Percentiles rank a stretch among this genome's conserved stretches.
Conservation (phyloP, 345 rosid species). For the Stellera chamaejasme region DNA sequence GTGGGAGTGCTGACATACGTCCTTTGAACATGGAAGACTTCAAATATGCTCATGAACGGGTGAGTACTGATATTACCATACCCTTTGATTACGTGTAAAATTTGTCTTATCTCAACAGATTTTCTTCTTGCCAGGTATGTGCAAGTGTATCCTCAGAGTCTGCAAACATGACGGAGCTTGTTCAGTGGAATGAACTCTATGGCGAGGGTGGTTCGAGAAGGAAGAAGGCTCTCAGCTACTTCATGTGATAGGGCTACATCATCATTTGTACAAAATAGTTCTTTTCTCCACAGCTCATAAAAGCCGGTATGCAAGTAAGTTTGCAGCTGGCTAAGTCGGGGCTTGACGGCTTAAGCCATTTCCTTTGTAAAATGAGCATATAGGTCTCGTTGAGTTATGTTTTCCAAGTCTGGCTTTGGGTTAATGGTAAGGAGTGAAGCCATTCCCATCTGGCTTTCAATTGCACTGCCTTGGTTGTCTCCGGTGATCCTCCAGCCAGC, state of each 20-base stretch:
- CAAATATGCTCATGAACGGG: slow-evolving; percentile 73
- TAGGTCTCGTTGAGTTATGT: slow-evolving; percentile 25
- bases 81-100: too few relatives aligned
- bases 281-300: slow-evolving; percentile 13
- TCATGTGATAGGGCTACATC: slow-evolving; percentile 41
- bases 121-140: slow-evolving; percentile 41
- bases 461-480: slow-evolving; percentile 19
- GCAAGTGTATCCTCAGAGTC: slow-evolving; percentile 92
- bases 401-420: slow-evolving; percentile 13
- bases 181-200: slow-evolving; percentile 80
- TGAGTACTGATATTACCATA: slow-evolving; percentile 15
- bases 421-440: slow-evolving; percentile 19
- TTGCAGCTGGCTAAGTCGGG: slow-evolving; percentile 14
- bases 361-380: slow-evolving; percentile 32
- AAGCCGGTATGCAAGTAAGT: slow-evolving; percentile 24
- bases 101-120: too few relatives aligned
- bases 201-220: slow-evolving; percentile 91
- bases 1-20: slow-evolving; percentile 63
- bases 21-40: slow-evolving; percentile 78
- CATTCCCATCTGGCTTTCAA: slow-evolving; percentile 14
- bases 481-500: slow-evolving; percentile 8
- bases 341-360: slow-evolving; percentile 20
- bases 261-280: slow-evolving; percentile 30
- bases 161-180: slow-evolving; percentile 66
- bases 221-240: slow-evolving; percentile 72